Evolutionary conservation across 2,329 filamentous ascomycete genomes (phyloP).

Genomic region (Epichloe coenophiala): DNA sequence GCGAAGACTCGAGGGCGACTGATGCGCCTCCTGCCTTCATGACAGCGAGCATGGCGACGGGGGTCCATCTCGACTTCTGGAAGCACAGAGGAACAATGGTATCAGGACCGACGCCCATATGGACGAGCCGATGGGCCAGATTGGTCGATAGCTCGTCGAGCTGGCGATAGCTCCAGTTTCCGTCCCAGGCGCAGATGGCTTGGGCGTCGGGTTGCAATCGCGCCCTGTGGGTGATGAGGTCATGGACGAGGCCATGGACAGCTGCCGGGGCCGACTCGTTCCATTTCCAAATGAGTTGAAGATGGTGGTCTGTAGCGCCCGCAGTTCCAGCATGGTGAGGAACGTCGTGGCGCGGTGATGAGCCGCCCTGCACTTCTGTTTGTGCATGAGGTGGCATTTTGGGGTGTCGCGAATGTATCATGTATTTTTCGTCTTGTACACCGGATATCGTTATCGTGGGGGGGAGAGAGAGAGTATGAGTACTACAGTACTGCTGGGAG

Average conservation of each 20-base stretch:
- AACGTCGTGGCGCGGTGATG: not conserved
- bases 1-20: slow-evolving; percentile 7
- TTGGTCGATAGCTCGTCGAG: slow-evolving; percentile 6
- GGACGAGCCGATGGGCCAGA: slow-evolving; percentile 5
- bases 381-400: not conserved
- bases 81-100: slow-evolving; percentile 1
- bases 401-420: too few relatives aligned
- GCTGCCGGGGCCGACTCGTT: slow-evolving; percentile 7
- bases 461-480: too few relatives aligned
- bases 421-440: too few relatives aligned
- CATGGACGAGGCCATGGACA: slow-evolving; percentile 9
- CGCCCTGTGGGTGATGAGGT: slow-evolving; percentile 8
- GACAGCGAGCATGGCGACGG: slow-evolving; percentile 2
- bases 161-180: slow-evolving; percentile 11
- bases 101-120: slow-evolving; percentile 1
- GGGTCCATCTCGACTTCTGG: slow-evolving; percentile 6
- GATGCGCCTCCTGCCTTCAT: slow-evolving; percentile 3
- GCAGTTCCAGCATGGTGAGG: not conserved
- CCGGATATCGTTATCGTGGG: too few relatives aligned
- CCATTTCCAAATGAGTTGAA: slow-evolving; percentile 9
- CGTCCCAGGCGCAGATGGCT: slow-evolving; percentile 15
- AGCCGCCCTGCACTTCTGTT: not conserved
- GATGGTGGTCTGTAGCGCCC: not conserved
- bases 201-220: slow-evolving; percentile 3
- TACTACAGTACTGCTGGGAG: too few relatives aligned